Conservation (phyloP, 345 rosid genomes). For the Brassica cretica region DNA sequence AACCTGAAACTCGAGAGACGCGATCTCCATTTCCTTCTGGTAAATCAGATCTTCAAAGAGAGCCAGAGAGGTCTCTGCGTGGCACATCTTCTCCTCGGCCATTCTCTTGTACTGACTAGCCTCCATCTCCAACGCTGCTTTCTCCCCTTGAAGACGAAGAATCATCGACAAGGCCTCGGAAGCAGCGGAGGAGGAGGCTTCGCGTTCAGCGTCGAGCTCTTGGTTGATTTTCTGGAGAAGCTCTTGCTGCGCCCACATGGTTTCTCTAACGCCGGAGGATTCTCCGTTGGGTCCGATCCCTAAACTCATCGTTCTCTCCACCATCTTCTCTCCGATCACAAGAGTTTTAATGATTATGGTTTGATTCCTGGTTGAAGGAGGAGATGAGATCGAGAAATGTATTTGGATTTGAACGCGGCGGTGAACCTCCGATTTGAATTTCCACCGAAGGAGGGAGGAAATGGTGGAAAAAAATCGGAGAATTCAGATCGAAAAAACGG, state of each 20-base stretch:
- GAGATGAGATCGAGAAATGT: neutral
- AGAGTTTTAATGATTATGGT: neutral
- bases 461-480: neutral
- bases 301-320: neutral
- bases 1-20: neutral
- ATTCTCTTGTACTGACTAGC: neutral
- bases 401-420: neutral
- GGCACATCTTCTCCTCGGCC: constrained; percentile 1
- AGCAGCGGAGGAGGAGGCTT: constrained; percentile 1
- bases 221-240: neutral
- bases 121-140: neutral
- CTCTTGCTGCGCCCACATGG: neutral
- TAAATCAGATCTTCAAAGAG: neutral
- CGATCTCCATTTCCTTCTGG: neutral
- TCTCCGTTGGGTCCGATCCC: neutral
- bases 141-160: neutral
- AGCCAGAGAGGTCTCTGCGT: neutral
- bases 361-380: neutral
- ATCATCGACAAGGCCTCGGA: neutral
- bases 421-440: neutral
- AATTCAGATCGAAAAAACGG: neutral
- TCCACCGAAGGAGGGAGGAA: neutral
- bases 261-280: neutral
- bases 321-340: neutral
- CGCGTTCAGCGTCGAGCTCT: neutral